Conservation (phyloP, 1,284 basidiomycete species). For the Trametes hirsuta region DNA sequence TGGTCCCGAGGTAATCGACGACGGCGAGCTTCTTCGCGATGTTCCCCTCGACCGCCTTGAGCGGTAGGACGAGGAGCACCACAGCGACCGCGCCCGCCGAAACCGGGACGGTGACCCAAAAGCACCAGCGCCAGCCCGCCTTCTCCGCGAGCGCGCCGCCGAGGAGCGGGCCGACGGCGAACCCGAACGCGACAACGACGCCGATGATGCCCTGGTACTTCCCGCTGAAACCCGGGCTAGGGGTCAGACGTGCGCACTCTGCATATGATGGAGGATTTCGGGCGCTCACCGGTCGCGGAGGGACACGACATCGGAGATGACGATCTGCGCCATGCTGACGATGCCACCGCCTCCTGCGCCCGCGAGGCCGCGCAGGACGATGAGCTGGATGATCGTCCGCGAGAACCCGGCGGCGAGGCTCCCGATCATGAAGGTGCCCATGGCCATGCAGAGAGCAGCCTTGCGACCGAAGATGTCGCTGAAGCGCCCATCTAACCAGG, state of each 20-base stretch:
- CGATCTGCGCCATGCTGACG: conserved; percentile 65
- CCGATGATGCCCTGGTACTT: conserved; percentile 70
- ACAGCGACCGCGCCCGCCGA: conserved; percentile 54
- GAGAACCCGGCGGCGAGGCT: conserved; percentile 63
- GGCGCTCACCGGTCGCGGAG: conserved; percentile 55
- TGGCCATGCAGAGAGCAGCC: conserved; percentile 57
- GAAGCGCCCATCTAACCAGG: conserved; percentile 57
- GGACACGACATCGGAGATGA: conserved; percentile 67
- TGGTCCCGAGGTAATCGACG: conserved; percentile 67
- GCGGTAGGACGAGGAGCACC: conserved; percentile 64
- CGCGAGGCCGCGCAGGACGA: conserved; percentile 70
- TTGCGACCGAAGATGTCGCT: conserved; percentile 82
- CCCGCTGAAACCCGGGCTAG: conserved; percentile 41
- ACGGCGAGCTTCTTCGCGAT: conserved; percentile 67
- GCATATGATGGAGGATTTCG: background rate
- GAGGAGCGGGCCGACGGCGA: conserved; percentile 58
- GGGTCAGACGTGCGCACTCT: background rate
- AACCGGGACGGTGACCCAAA: conserved; percentile 70
- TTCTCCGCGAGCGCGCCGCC: conserved; percentile 62
- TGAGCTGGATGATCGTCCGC: conserved; percentile 68
- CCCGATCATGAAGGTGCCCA: conserved; percentile 66
- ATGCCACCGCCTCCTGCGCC: conserved; percentile 74
- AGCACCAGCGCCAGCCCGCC: conserved; percentile 68
- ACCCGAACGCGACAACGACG: conserved; percentile 51
- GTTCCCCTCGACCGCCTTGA: conserved; percentile 65